Conservation (phyloP, 179 eudicot species). For the Dionaea muscipula region DNA sequence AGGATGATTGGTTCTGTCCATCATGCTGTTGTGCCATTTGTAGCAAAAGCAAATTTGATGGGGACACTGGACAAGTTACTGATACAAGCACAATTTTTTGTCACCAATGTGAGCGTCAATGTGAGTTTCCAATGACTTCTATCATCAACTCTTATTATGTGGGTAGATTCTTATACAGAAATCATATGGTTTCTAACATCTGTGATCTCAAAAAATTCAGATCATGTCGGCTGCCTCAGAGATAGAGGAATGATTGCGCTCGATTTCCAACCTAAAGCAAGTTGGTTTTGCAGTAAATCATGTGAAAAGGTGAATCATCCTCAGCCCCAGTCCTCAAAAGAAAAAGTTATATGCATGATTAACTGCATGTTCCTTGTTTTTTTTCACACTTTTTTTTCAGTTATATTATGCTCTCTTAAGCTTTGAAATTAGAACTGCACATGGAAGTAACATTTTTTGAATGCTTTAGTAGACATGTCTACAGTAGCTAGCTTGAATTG, state of each 20-base stretch:
- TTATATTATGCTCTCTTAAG: no score
- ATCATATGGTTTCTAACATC: neutral
- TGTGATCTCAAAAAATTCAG: no score
- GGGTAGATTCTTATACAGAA: neutral
- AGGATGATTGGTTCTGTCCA: conserved; percentile 93
- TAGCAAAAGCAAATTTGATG: conserved; percentile 27
- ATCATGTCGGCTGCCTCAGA: conserved; percentile 57
- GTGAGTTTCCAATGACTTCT: conserved; percentile 30
- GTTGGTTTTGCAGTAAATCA: conserved; percentile 62
- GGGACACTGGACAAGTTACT: conserved; percentile 13
- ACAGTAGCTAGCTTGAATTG: no score
- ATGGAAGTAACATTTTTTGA: no score
- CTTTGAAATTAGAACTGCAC: no score
- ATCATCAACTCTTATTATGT: neutral
- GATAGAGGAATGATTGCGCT: conserved; percentile 18
- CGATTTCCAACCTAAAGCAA: conserved; percentile 22
- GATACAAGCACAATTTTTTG: conserved; percentile 37
- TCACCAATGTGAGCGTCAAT: conserved; percentile 66
- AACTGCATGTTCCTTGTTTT: neutral
- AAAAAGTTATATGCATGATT: neutral
- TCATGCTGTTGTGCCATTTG: conserved; percentile 83
- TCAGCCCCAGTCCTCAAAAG: neutral
- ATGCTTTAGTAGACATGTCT: no score
- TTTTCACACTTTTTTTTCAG: no score
- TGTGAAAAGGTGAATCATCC: conserved; percentile 57